phyloP scores from a whole-genome alignment of 2,329 filamentous ascomycete species.

The Fusarium sp. region DNA sequence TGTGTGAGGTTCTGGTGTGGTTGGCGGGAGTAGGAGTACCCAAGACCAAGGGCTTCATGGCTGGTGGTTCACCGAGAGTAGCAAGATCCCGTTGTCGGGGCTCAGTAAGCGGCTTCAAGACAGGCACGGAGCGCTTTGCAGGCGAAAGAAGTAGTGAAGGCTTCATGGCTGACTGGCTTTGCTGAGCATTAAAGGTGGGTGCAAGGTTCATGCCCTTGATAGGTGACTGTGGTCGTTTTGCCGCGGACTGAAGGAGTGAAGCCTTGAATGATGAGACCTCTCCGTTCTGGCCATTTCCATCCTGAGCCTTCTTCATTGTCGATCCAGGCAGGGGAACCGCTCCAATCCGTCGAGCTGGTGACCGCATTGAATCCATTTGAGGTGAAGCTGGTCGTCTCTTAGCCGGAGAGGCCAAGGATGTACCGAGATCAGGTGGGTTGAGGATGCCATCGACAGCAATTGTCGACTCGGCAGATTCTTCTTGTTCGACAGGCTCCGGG shows the following conservation, averaged over 20 bases:
- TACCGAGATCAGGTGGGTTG: constrained; percentile 52
- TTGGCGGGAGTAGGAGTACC: constrained; percentile 45
- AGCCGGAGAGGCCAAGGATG: constrained; percentile 66
- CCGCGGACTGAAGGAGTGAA: constrained; percentile 63
- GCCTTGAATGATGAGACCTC: constrained; percentile 53
- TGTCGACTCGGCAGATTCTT: constrained; percentile 38
- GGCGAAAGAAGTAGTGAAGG: constrained; percentile 63
- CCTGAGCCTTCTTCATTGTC: constrained; percentile 44
- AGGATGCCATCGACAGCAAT: constrained; percentile 46
- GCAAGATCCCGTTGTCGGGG: constrained; percentile 35
- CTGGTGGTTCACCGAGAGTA: constrained; percentile 46
- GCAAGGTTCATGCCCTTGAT: constrained; percentile 53
- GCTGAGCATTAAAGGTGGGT: constrained; percentile 43
- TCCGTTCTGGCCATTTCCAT: constrained; percentile 19
- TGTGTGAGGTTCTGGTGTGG: constrained; percentile 49
- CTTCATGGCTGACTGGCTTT: constrained; percentile 56
- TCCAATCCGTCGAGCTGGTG: constrained; percentile 63
- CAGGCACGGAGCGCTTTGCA: constrained; percentile 58
- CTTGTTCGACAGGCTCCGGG: constrained; percentile 23
- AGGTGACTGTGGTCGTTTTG: constrained; percentile 62
- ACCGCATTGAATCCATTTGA: constrained; percentile 66
- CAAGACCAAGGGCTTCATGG: constrained; percentile 53
- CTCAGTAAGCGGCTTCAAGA: constrained; percentile 50
- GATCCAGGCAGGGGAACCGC: constrained; percentile 49
- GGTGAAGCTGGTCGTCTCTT: constrained; percentile 65